Evolutionary conservation across 345 rosid species (phyloP).

Genomic region (Sisymbrium irio): DNA sequence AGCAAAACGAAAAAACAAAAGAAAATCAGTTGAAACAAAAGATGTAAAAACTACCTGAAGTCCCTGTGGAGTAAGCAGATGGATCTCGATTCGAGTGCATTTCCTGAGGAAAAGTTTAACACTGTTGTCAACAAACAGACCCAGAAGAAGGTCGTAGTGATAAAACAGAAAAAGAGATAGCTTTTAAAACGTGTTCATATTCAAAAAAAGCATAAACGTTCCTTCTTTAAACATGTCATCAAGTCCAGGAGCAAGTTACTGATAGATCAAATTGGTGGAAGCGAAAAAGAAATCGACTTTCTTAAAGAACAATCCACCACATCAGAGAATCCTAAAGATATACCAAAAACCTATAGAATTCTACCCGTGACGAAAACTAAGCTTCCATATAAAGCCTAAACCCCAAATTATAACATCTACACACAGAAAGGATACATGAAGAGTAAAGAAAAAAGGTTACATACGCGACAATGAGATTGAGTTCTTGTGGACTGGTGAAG

Average conservation of each 20-base stretch:
- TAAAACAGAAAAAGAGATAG: not conserved
- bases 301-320: not conserved
- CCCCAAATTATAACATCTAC: not conserved
- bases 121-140: not conserved
- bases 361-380: not conserved
- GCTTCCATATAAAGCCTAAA: conserved; percentile 3
- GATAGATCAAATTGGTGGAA: not conserved
- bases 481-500: conserved; percentile 89
- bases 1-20: not conserved
- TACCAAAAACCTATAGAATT: not conserved
- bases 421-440: not conserved
- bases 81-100: conserved; percentile 90
- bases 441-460: not conserved
- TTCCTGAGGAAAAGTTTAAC: conserved; percentile 50
- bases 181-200: not conserved
- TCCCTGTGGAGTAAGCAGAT: conserved; percentile 74
- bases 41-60: conserved; percentile 52
- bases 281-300: no score
- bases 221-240: not conserved
- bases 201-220: no score
- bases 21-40: not conserved
- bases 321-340: not conserved
- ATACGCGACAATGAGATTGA: conserved; percentile 92
- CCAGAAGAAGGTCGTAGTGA: not conserved
- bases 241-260: not conserved